Evolutionary conservation across 73 alveolate species (phyloP).

Genomic region (Tetrahymena borealis): DNA sequence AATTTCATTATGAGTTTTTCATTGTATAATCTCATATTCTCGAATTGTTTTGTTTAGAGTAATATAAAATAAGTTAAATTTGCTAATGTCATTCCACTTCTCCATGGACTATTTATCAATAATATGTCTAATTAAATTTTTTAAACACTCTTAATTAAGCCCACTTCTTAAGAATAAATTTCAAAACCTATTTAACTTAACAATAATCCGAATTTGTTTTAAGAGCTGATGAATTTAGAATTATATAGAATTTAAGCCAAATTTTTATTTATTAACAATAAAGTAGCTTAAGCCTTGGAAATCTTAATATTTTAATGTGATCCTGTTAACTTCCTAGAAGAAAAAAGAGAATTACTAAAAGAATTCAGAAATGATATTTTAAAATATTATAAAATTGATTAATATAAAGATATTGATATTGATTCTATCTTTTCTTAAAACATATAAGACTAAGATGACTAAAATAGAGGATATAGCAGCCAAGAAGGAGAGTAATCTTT

Average conservation of each 20-base stretch:
- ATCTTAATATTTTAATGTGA: not conserved
- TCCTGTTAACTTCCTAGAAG: not conserved
- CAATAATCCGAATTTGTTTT: not conserved
- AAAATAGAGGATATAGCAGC: too few species aligned
- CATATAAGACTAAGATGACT: too few species aligned
- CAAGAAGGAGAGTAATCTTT: too few species aligned
- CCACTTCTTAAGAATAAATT: not conserved
- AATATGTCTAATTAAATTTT: not conserved
- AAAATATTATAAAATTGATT: not conserved
- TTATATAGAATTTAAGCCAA: not conserved
- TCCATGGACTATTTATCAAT: not conserved
- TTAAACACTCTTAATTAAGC: not conserved
- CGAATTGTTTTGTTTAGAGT: not conserved
- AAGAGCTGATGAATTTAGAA: not conserved
- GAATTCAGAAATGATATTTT: not conserved
- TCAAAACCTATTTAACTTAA: not conserved
- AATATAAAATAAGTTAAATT: not conserved
- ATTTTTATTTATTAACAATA: not conserved
- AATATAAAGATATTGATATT: not conserved
- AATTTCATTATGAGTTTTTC: not conserved
- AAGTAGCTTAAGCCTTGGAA: not conserved
- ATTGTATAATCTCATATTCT: not conserved
- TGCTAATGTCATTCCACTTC: not conserved
- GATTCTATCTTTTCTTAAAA: not conserved
- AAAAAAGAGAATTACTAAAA: not conserved